These are phyloP conservation scores for Strobilomyces confusus DNA, from an alignment of 768 basidiomycete species.

Conservation along the genomic window DNA sequence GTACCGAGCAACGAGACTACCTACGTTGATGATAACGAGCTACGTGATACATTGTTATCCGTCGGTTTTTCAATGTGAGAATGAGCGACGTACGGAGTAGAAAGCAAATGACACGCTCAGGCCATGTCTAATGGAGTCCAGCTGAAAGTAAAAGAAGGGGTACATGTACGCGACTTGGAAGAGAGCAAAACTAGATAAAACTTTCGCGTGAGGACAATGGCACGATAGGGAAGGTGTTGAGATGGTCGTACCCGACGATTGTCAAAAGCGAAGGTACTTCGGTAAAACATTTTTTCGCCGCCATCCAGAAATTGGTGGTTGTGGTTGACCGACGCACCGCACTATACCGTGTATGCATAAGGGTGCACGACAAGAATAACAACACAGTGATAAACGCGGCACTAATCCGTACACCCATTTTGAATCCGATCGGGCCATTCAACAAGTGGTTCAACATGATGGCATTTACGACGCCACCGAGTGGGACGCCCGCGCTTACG, in stretches of 20 bases:
- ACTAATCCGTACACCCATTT: constrained; percentile 35
- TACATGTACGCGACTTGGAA: constrained; percentile 43
- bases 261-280: constrained; percentile 25
- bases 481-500: constrained; percentile 42
- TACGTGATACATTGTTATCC: constrained; percentile 17
- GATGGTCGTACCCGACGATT: constrained; percentile 16
- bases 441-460: constrained; percentile 52
- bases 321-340: background rate
- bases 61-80: background rate
- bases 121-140: constrained; percentile 49
- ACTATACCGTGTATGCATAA: constrained; percentile 34
- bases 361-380: constrained; percentile 35
- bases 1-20: constrained; percentile 45
- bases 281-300: constrained; percentile 19
- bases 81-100: constrained; percentile 40
- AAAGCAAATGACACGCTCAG: constrained; percentile 46
- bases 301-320: constrained; percentile 15
- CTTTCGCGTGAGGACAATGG: background rate
- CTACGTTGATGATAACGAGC: constrained; percentile 52
- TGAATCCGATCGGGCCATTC: constrained; percentile 45
- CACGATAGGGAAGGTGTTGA: background rate
- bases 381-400: constrained; percentile 37
- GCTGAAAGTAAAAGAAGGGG: constrained; percentile 57
- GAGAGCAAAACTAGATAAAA: constrained; percentile 14
- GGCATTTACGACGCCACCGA: constrained; percentile 55